phyloP scores from a whole-genome alignment of 129 eudicot species.

The Flaveria robusta region DNA sequence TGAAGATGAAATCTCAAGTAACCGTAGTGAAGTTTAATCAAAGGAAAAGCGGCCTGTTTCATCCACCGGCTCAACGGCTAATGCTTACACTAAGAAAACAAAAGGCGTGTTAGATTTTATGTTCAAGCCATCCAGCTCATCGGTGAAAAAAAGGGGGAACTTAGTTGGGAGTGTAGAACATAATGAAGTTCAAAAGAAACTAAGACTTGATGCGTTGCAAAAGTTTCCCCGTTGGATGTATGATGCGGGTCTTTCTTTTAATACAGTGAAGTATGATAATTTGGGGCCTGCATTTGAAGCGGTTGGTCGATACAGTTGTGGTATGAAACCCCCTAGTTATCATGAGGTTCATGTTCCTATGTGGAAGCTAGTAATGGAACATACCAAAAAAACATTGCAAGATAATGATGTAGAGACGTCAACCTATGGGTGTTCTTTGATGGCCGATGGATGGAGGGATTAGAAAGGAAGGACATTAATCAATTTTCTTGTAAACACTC shows the following conservation, averaged over 20 bases:
- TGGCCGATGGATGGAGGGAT: constrained; percentile 7
- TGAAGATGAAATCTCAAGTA: not conserved
- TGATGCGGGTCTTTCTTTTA: not conserved
- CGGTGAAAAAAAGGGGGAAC: too few species aligned
- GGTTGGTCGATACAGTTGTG: not conserved
- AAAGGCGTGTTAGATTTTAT: too few species aligned
- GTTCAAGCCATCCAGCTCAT: not conserved
- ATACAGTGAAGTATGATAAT: not conserved
- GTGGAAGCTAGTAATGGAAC: not conserved
- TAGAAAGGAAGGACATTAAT: not conserved
- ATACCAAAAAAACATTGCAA: not conserved
- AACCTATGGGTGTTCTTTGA: too few species aligned
- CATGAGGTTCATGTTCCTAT: not conserved
- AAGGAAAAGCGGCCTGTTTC: not conserved
- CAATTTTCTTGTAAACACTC: not conserved
- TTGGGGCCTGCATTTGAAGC: not conserved
- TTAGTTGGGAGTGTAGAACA: not conserved
- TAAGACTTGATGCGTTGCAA: not conserved
- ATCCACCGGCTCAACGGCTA: not conserved
- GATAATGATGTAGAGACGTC: not conserved
- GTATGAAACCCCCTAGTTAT: constrained; percentile 2
- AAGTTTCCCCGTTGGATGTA: not conserved
- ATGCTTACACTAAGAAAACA: not conserved
- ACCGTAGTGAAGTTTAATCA: not conserved
- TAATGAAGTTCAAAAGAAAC: not conserved